Percentiles rank a stretch among this genome's conserved stretches.
phyloP scores from a whole-genome alignment of 2,329 filamentous ascomycete genomes.

The Malbranchea cinnamomea region DNA sequence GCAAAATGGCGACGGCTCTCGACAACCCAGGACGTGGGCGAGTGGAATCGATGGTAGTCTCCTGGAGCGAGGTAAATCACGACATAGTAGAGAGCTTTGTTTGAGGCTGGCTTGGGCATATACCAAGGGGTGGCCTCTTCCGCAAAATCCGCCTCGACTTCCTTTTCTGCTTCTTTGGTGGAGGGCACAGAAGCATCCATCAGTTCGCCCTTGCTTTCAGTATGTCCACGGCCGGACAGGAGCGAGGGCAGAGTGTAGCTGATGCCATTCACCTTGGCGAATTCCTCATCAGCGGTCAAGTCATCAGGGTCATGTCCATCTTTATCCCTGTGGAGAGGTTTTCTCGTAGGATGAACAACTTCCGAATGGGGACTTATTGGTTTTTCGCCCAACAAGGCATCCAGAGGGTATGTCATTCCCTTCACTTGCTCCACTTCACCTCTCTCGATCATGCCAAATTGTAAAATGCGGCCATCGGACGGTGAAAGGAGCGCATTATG shows the following conservation, averaged over 20 bases:
- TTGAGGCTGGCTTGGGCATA: conserved; percentile 44
- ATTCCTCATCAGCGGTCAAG: conserved; percentile 74
- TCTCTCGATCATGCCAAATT: conserved; percentile 81
- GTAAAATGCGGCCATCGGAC: conserved; percentile 77
- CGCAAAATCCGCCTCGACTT: conserved; percentile 72
- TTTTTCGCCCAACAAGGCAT: conserved; percentile 64
- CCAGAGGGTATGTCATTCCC: conserved; percentile 92
- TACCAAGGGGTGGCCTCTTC: conserved; percentile 56
- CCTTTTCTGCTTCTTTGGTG: conserved; percentile 57
- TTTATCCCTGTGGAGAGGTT: conserved; percentile 14
- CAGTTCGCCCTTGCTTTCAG: conserved; percentile 36
- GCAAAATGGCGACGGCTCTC: conserved; percentile 93
- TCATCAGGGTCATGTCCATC: conserved; percentile 39
- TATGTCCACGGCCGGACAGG: conserved; percentile 51
- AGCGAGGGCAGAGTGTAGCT: conserved; percentile 83
- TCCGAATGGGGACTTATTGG: conserved; percentile 33
- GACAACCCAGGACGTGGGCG: conserved; percentile 86
- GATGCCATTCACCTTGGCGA: conserved; percentile 86
- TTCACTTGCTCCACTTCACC: conserved; percentile 98
- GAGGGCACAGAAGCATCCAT: conserved; percentile 60
- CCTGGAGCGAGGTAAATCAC: conserved; percentile 94
- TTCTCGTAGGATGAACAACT: conserved; percentile 19
- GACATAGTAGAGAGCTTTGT: conserved; percentile 68
- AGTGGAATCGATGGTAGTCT: conserved; percentile 98
- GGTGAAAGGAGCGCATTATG: conserved; percentile 71